Conservation (phyloP, 2,329 filamentous ascomycete species). For the Fusarium stilboides region DNA sequence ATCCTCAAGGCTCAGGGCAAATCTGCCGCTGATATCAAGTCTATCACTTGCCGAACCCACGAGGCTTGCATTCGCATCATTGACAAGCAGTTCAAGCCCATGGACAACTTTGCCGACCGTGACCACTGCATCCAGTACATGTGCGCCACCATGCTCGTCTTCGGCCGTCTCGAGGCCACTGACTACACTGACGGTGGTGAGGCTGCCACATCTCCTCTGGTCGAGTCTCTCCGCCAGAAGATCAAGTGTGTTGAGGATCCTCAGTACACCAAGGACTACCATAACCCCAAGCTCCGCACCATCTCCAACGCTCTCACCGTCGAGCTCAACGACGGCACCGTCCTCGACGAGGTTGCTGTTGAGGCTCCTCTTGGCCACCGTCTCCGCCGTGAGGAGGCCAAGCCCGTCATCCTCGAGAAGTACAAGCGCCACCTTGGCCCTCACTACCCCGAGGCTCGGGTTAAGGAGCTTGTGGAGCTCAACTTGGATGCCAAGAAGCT, state of each 20-base stretch:
- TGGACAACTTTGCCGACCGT: slow-evolving; percentile 99
- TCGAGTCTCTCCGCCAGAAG: slow-evolving; percentile 92
- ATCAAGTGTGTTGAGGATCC: slow-evolving; percentile 98
- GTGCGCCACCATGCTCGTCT: slow-evolving; percentile 95
- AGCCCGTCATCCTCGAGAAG: slow-evolving; percentile 96
- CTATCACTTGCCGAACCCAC: slow-evolving; percentile 94
- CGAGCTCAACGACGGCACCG: slow-evolving; percentile 92
- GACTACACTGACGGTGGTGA: slow-evolving; percentile 96
- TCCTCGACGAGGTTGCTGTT: slow-evolving; percentile 90
- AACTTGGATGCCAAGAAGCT: slow-evolving; percentile 82
- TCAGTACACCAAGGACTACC: slow-evolving; percentile 95
- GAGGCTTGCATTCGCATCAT: slow-evolving; percentile 99
- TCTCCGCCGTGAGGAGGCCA: slow-evolving; percentile 92
- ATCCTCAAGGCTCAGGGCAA: slow-evolving; percentile 89
- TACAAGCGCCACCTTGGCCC: slow-evolving; percentile 92
- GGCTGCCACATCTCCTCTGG: slow-evolving; percentile 88
- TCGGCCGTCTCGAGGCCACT: slow-evolving; percentile 90
- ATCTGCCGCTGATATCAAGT: slow-evolving; percentile 93
- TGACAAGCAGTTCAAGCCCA: slow-evolving; percentile 99
- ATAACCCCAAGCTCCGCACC: slow-evolving; percentile 91
- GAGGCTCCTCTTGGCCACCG: slow-evolving; percentile 96
- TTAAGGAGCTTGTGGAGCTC: slow-evolving; percentile 86
- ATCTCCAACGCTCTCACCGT: slow-evolving; percentile 98
- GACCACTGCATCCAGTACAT: slow-evolving; percentile 99
- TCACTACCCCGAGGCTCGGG: slow-evolving; percentile 83